Percentiles rank a stretch among this genome's conserved stretches.
phyloP scores from a whole-genome alignment of 768 basidiomycete species.

The Pulveroboletus sp. region DNA sequence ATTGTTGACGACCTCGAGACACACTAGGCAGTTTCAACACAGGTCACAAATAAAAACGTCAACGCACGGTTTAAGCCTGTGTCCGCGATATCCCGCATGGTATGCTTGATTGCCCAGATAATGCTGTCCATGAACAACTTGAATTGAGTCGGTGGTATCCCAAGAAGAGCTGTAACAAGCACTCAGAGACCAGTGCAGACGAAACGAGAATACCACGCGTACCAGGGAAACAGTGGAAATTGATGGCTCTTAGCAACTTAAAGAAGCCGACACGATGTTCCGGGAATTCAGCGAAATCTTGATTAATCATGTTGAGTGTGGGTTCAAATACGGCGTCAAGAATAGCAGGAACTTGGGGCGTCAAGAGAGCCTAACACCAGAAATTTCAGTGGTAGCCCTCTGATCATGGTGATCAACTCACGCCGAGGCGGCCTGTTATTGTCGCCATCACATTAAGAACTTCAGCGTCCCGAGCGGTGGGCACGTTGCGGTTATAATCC shows the following conservation, averaged over 20 bases:
- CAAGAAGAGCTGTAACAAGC: constrained; percentile 55
- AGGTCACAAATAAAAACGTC: neutral
- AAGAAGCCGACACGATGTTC: constrained; percentile 98
- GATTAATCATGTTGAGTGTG: constrained; percentile 97
- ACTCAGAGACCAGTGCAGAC: neutral
- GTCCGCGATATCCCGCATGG: constrained; percentile 97
- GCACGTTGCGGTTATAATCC: constrained; percentile 93
- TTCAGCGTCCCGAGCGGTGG: constrained; percentile 91
- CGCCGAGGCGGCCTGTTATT: constrained; percentile 83
- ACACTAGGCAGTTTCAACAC: constrained; percentile 49
- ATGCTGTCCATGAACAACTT: constrained; percentile 98
- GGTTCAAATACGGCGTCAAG: constrained; percentile 97
- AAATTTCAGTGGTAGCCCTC: constrained; percentile 4
- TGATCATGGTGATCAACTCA: constrained; percentile 39
- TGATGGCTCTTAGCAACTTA: constrained; percentile 89
- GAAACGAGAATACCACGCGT: constrained; percentile 18
- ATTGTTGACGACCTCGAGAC: constrained; percentile 92
- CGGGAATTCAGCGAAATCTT: constrained; percentile 98
- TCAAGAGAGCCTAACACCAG: constrained; percentile 63
- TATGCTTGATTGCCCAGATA: constrained; percentile 99
- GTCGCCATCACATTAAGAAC: constrained; percentile 97
- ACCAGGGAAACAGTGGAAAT: constrained; percentile 95
- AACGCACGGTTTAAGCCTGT: constrained; percentile 70
- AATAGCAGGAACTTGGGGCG: constrained; percentile 90
- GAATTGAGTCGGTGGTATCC: constrained; percentile 88